Evolutionary conservation across 257 asterid genomes (phyloP), one percentile per base, ranked within the genome.

Genomic region (Solanum etuberosum): DNA sequence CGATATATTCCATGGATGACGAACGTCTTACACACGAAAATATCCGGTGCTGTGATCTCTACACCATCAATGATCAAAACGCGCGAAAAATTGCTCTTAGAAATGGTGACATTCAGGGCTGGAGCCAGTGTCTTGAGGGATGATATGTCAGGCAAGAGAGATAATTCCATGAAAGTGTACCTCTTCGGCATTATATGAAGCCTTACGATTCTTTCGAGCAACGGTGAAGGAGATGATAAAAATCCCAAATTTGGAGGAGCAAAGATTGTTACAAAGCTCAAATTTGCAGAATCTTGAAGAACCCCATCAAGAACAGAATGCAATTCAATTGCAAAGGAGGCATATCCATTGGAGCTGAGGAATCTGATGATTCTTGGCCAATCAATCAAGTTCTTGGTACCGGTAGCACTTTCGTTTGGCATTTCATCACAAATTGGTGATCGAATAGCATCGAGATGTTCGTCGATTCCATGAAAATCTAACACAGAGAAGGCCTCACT

Each of bases 271-370:
- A 88, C 92, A 9, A 91, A 85, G 12, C 86, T 87, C 85, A 93
- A 83, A 87, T 94, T 88, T 7, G 82, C 21, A 73, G 82, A 89
- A 83, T 93, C 93, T 61, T 51, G 87, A 61, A 92, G 29, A 77
- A 95, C 77, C 74, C 89, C 92, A 70, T 93, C 94, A 83, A 93
- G 87, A 89, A 91, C 92, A 21, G 94, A 89, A 31, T 93, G 91
- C 89, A 95, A 83, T 63, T 93, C 98, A 85, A 92, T 90, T 1
- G 98, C 95, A 42, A 95, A 94, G 2, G 94, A 91, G 23, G 91
- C 91, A 46, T 90, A 94, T 48, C 98, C 98, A 13, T 91, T 92
- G 9, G 93, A 83, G 89, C 92, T 91, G 70, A 95, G 85, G 38
- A 76, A 31, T 72, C 91, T 88, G 37, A 94, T 83, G 1, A 92